Base-by-base conservation (phyloP, 179 eudicot species). In the Monotropa hypopitys region DNA sequence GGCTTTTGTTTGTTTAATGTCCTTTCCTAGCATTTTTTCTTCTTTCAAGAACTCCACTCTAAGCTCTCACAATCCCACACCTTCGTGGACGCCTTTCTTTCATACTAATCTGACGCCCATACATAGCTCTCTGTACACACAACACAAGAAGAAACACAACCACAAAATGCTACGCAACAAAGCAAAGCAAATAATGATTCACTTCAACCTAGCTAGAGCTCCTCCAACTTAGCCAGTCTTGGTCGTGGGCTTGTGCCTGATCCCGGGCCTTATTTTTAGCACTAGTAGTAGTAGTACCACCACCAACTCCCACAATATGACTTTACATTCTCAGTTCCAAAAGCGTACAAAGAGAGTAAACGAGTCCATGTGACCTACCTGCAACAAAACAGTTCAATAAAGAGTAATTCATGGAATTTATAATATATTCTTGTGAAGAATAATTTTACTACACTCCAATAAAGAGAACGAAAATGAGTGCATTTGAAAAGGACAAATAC, bases 31-130 rank as follows among this genome's bases (percentile, higher is more conserved):
- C n/a, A n/a, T 54, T 15, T 5, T 7, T 0, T 43, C n/a, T 9
- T 6, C 11, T 40, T 10, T 40, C 1, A 0, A 0, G 9, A 26
- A 74, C 77, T 74, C 77, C 77, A 38, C 77, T 5, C 77, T 74
- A 40, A 56, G 67, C 51, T 61, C 68, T 38, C 40, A 1, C 77
- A 40, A 26, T 61, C 20, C 18, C 68, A 33, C 66, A 20, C 76
- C 13, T 73, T 57, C 77, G 71, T 67, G 71, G 71, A 67, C 70
- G 11, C 70, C 9, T 35, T 8, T 66, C 43, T 8, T 18, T 70
- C 53, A 16, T 20, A 43, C 20, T 5, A 0, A 8, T 9, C 21
- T 9, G 12, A 0, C n/a, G 70, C 15, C 26, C 28, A 40, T 67
- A 15, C 5, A 20, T 26, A 65, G n/a, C 70, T 61, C 35, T 61